Conservation (phyloP, 129 eudicot genomes). For the Mikania micrantha region DNA sequence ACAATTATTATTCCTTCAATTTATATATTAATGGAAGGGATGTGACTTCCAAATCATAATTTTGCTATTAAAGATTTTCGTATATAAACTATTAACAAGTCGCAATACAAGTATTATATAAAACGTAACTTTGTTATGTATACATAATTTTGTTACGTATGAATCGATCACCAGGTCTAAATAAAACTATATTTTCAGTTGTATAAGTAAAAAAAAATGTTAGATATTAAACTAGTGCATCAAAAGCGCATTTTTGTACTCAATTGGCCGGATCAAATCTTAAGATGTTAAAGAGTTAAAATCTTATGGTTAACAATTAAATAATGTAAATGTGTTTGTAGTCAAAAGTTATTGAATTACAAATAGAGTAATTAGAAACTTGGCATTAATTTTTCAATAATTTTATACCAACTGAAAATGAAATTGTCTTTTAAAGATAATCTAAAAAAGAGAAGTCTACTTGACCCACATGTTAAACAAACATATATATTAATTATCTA, state of each 20-base stretch:
- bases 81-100: not conserved
- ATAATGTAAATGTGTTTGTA: too few relatives aligned
- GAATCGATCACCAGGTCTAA: not conserved
- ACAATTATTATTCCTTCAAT: constrained; percentile 15
- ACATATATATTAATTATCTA: not conserved
- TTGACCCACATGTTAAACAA: constrained; percentile 1
- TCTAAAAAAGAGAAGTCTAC: constrained; percentile 3
- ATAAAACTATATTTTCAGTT: not conserved
- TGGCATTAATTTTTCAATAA: constrained; percentile 5
- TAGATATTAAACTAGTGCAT: not conserved
- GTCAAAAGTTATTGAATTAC: too few relatives aligned
- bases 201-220: not conserved
- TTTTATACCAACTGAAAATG: not conserved
- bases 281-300: too few relatives aligned
- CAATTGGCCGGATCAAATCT: too few relatives aligned
- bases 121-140: not conserved
- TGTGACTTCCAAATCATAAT: not conserved
- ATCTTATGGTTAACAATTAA: too few relatives aligned
- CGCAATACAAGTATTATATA: not conserved
- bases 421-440: constrained; percentile 5
- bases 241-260: too few relatives aligned
- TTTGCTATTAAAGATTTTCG: not conserved
- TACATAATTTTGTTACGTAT: not conserved
- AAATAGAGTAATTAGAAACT: not conserved
- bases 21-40: not conserved